Percentiles rank a stretch among this genome's conserved stretches.
Conservation (phyloP, 2,329 filamentous ascomycete genomes). For the Trichoderma cornu-damae region DNA sequence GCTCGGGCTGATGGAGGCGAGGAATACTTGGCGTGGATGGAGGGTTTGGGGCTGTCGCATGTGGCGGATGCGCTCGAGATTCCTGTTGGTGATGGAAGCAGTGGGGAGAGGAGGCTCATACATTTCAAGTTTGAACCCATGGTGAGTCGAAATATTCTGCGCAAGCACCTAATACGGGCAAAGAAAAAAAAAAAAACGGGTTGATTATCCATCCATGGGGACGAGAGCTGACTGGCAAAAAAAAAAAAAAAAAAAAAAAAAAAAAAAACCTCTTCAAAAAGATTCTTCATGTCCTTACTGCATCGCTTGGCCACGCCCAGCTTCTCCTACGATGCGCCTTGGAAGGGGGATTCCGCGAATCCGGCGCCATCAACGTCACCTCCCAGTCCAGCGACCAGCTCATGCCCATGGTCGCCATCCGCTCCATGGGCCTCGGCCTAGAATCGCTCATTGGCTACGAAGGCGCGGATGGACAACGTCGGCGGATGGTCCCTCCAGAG, state of each 20-base stretch:
- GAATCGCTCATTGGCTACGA: constrained; percentile 70
- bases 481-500: constrained; percentile 54
- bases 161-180: too few species aligned
- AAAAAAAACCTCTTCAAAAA: constrained; percentile 35
- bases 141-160: constrained; percentile 63
- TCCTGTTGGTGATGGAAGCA: neutral
- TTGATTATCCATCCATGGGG: too few species aligned
- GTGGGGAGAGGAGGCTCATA: constrained; percentile 48
- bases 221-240: neutral
- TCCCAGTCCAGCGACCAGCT: constrained; percentile 32
- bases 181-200: too few species aligned
- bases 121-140: constrained; percentile 94
- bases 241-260: too few species aligned
- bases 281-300: constrained; percentile 84
- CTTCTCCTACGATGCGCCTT: constrained; percentile 69
- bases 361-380: constrained; percentile 67
- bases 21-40: constrained; percentile 29
- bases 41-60: constrained; percentile 26
- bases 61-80: constrained; percentile 2
- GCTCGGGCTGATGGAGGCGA: constrained; percentile 35
- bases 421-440: constrained; percentile 75
- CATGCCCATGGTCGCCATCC: constrained; percentile 74
- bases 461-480: constrained; percentile 33
- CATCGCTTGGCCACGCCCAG: constrained; percentile 70
- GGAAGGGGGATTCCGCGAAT: constrained; percentile 83